Evolutionary conservation across 306 rosid genomes (phyloP).

Genomic region (Trichosanthes truncata): DNA sequence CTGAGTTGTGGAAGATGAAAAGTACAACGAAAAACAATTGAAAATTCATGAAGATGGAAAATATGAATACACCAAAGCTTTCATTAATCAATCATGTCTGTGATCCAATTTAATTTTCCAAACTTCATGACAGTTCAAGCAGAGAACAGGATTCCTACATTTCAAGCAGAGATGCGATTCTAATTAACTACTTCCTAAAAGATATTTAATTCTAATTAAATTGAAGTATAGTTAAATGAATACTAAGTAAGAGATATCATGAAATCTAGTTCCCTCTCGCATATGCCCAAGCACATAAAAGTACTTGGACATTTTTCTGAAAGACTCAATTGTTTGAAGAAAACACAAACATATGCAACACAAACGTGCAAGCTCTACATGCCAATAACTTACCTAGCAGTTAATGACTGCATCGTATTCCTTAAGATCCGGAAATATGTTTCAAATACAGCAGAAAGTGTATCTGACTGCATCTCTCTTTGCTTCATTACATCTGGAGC

Average conservation of each 20-base stretch:
- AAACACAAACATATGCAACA: neutral
- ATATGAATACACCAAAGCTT: neutral
- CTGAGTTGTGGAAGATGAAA: neutral
- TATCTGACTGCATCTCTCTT: slow-evolving; percentile 74
- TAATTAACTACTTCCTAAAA: neutral
- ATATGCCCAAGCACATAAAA: neutral
- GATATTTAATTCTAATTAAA: neutral
- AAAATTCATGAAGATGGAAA: neutral
- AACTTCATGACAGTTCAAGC: neutral
- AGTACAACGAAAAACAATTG: neutral
- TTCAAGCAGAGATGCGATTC: neutral
- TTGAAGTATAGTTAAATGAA: neutral
- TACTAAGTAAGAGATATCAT: neutral
- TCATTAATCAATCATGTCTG: neutral
- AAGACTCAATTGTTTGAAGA: neutral
- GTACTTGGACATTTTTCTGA: neutral
- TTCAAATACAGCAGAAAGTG: slow-evolving; percentile 91
- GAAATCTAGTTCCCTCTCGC: neutral
- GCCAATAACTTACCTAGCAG: slow-evolving; percentile 36
- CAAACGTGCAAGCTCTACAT: neutral
- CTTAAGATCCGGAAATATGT: slow-evolving; percentile 84
- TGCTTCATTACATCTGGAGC: slow-evolving; percentile 54
- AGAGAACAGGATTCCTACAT: neutral
- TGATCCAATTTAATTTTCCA: neutral
- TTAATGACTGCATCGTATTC: slow-evolving; percentile 51